Conservation (phyloP, 2,329 filamentous ascomycete genomes). For the Pseudogymnoascus sp. region DNA sequence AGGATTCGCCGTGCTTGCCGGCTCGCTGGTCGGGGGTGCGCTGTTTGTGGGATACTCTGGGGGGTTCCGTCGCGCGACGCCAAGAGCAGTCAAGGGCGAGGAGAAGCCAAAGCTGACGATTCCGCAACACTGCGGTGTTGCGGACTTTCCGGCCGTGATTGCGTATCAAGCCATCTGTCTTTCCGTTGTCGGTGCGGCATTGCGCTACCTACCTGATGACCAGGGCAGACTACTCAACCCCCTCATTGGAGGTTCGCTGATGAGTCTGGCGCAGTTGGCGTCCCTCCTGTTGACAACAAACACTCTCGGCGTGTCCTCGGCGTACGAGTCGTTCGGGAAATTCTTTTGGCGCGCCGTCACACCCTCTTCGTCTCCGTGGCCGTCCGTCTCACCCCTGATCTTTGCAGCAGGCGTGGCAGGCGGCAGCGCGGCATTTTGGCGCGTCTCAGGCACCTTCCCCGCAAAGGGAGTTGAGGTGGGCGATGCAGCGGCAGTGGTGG, state of each 20-base stretch:
- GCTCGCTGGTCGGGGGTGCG: conserved; percentile 47
- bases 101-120: conserved; percentile 13
- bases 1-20: conserved; percentile 44
- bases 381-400: conserved; percentile 25
- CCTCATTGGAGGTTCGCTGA: conserved; percentile 45
- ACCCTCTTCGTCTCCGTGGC: conserved; percentile 26
- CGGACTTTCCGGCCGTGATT: conserved; percentile 9
- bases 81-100: not conserved
- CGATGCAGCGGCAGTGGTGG: conserved; percentile 36
- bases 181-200: conserved; percentile 9
- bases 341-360: conserved; percentile 39
- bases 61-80: not conserved
- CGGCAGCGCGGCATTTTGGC: conserved; percentile 36
- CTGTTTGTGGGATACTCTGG: conserved; percentile 28
- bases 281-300: conserved; percentile 44
- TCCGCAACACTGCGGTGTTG: conserved; percentile 13
- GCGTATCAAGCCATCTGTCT: conserved; percentile 18
- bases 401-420: conserved; percentile 44
- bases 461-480: conserved; percentile 25
- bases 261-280: conserved; percentile 49
- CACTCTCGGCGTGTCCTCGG: conserved; percentile 51
- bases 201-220: not conserved
- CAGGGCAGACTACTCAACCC: conserved; percentile 30
- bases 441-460: conserved; percentile 25
- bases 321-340: conserved; percentile 52